Percentiles rank a stretch among this genome's conserved stretches.
Evolutionary conservation across 257 asterid species (phyloP).

Genomic region (Hygrophila difformis): DNA sequence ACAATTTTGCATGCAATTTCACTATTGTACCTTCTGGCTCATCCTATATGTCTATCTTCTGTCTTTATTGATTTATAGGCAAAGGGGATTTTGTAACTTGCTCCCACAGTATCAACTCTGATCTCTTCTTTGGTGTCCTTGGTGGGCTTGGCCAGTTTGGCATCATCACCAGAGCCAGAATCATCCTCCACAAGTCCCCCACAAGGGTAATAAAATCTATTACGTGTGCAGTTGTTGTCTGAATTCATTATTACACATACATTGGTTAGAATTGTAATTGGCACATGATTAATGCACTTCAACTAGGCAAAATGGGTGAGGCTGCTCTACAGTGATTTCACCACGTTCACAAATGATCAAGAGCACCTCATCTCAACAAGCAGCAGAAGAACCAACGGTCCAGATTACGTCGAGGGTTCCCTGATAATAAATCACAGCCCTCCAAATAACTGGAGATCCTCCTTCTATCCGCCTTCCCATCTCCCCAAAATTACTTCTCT

Average conservation of each 20-base stretch:
- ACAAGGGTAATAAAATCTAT: conserved; percentile 22
- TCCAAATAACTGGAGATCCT: conserved; percentile 51
- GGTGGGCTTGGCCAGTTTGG: conserved; percentile 72
- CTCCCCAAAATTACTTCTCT: conserved; percentile 35
- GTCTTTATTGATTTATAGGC: conserved; percentile 17
- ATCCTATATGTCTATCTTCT: neutral
- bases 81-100: conserved; percentile 45
- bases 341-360: conserved; percentile 39
- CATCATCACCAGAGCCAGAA: conserved; percentile 51
- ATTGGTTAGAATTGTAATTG: neutral
- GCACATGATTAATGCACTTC: neutral
- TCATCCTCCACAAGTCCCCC: conserved; percentile 37
- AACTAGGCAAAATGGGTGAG: conserved; percentile 46
- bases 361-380: conserved; percentile 44
- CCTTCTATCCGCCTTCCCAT: conserved; percentile 39
- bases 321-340: conserved; percentile 34
- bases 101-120: conserved; percentile 32
- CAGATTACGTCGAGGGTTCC: conserved; percentile 56
- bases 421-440: conserved; percentile 17
- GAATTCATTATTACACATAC: no score
- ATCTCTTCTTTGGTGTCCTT: conserved; percentile 41
- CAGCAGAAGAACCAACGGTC: conserved; percentile 5
- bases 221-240: no score
- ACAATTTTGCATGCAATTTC: no score
- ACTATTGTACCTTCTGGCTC: no score